Percentiles rank a stretch among this genome's conserved stretches.
These are phyloP conservation scores for Colletotrichum nymphaeae DNA, from an alignment of 2,329 filamentous ascomycete species.

Conservation along the genomic window DNA sequence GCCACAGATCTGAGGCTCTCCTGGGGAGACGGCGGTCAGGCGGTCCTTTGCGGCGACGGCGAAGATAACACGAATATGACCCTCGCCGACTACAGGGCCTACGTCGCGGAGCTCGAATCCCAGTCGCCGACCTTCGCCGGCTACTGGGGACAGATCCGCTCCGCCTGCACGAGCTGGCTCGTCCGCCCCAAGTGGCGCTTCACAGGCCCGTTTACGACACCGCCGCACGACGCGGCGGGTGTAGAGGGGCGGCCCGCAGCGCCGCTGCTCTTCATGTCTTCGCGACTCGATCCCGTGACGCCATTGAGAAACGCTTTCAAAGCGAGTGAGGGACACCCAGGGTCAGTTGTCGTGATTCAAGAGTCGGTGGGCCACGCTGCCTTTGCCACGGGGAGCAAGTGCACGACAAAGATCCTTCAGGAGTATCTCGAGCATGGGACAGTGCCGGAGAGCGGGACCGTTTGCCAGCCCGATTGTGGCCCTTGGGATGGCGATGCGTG, in stretches of 20 bases:
- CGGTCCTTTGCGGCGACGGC: conserved; percentile 51
- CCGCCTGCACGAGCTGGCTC: conserved; percentile 52
- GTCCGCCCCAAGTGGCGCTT: conserved; percentile 54
- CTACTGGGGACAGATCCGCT: conserved; percentile 48
- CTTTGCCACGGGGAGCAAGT: conserved; percentile 30
- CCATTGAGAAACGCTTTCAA: conserved; percentile 51
- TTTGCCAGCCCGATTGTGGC: conserved; percentile 39
- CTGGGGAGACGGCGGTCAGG: conserved; percentile 38
- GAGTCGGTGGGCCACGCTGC: conserved; percentile 45
- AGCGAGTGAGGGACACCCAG: conserved; percentile 42
- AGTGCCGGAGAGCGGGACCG: conserved; percentile 40
- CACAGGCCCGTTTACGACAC: conserved; percentile 47
- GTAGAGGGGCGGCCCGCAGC: conserved; percentile 48
- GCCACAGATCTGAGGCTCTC: background rate
- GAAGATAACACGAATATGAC: conserved; percentile 38
- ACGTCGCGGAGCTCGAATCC: conserved; percentile 41
- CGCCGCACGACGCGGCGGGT: conserved; percentile 38
- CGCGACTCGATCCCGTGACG: conserved; percentile 58
- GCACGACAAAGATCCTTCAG: conserved; percentile 38
- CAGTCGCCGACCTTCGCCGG: conserved; percentile 47
- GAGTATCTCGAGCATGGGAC: conserved; percentile 44
- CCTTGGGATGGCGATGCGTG: conserved; percentile 33
- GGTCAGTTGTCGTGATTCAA: conserved; percentile 44
- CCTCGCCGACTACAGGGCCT: conserved; percentile 42
- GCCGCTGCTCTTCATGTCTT: conserved; percentile 57